phyloP scores from a whole-genome alignment of 129 eudicot genomes.

The Centaurea solstitialis region DNA sequence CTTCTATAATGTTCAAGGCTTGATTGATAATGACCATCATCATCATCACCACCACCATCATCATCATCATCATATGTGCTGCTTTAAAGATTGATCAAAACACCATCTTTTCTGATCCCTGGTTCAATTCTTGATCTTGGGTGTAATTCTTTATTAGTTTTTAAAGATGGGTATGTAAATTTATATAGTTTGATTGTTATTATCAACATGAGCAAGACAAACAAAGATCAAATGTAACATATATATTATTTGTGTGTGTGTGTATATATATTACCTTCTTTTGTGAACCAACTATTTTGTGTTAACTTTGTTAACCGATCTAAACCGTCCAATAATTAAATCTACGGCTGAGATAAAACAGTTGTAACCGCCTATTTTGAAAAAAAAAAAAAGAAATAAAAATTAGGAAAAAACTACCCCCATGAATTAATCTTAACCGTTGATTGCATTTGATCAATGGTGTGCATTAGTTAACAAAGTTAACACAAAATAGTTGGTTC shows the following conservation, averaged over 20 bases:
- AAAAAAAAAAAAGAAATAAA: too few species aligned
- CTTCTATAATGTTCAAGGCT: slow-evolving; percentile 55
- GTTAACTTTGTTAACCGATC: too few species aligned
- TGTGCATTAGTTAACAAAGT: too few species aligned
- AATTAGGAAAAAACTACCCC: too few species aligned
- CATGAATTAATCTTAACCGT: too few species aligned
- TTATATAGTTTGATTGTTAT: slow-evolving; percentile 5
- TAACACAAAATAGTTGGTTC: too few species aligned
- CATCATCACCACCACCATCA: slow-evolving; percentile 38
- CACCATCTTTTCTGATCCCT: neutral
- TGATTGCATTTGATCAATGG: too few species aligned
- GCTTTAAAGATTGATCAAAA: slow-evolving; percentile 47
- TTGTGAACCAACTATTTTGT: too few species aligned
- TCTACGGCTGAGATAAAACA: too few species aligned
- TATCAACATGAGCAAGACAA: neutral
- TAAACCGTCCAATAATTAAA: too few species aligned
- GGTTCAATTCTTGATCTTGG: slow-evolving; percentile 5
- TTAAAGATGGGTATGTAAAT: slow-evolving; percentile 1
- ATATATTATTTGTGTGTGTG: neutral
- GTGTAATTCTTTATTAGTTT: slow-evolving; percentile 16
- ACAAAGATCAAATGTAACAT: neutral
- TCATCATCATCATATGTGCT: slow-evolving; percentile 37
- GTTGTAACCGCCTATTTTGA: too few species aligned
- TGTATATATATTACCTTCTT: neutral
- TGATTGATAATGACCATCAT: slow-evolving; percentile 44